Percentiles rank a stretch among this genome's conserved stretches.
phyloP scores from a whole-genome alignment of 2,329 filamentous ascomycete genomes.

The Neospermospora avenae region DNA sequence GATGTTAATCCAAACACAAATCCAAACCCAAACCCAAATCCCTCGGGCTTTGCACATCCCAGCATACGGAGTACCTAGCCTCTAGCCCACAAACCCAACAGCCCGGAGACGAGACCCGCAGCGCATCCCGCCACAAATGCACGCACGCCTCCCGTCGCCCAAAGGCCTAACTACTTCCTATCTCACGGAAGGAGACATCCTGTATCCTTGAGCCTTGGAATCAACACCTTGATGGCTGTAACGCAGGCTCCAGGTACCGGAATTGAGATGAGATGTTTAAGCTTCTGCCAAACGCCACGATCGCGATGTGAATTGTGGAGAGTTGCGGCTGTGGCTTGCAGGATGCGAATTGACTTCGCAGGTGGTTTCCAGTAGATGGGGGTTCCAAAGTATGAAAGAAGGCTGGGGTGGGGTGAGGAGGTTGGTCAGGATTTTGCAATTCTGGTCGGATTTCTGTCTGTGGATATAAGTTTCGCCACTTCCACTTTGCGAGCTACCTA shows the following conservation, averaged over 20 bases:
- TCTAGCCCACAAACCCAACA: too few relatives aligned
- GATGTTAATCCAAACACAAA: neutral
- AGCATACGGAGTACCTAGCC: too few relatives aligned
- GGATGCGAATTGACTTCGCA: too few relatives aligned
- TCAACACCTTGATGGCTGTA: neutral
- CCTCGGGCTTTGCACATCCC: neutral
- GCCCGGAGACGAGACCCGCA: neutral
- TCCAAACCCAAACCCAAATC: neutral
- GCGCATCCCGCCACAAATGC: neutral
- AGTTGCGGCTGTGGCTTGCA: too few relatives aligned
- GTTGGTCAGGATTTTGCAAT: too few relatives aligned
- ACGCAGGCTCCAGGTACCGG: neutral
- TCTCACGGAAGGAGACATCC: slow-evolving; percentile 3
- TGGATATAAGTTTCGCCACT: too few relatives aligned
- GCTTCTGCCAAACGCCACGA: neutral
- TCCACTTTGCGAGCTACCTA: too few relatives aligned
- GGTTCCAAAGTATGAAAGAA: too few relatives aligned
- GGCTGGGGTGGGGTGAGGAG: too few relatives aligned
- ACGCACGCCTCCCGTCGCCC: neutral
- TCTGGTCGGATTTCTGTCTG: too few relatives aligned
- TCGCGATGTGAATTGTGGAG: too few relatives aligned
- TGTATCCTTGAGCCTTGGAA: neutral
- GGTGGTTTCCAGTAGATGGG: too few relatives aligned
- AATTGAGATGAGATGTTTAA: neutral
- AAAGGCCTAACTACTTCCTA: neutral